Evolutionary conservation across 1,139 yeast genomes (phyloP), one percentile per base, ranked within the genome.

Genomic region (Candida sp.): DNA sequence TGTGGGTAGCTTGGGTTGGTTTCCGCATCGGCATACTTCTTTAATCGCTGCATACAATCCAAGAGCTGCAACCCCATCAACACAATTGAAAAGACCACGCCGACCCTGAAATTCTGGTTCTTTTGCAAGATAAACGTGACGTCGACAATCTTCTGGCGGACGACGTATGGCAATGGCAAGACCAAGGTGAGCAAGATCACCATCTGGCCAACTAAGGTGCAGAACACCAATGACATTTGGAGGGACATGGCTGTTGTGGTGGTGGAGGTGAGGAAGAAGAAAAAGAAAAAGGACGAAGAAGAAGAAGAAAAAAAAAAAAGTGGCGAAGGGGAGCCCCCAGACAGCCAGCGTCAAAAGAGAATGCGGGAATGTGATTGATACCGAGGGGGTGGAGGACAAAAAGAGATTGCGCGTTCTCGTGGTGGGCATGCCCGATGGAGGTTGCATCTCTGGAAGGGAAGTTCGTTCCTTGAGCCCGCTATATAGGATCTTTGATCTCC

Each of bases 91-190:
- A 86, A 85, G 1, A 68, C 66, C 4, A 77, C 58, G 0, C 85
- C 81, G 1, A 86, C 81, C 53, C 72, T 76, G 56, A 77, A 72
- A 63, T 85, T 81, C 40, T 71, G 71, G 47, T 73, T 75, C 44
- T 68, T 69, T 62, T 70, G 62, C 30, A 77, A 56, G 26, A 58
- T 57, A 48, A 72, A 69, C 49, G 77, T 75, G 1, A 71, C 38
- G n/a, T 67, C 63, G 44, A 81, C 78, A 22, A 83, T 65, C 25
- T 69, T 69, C 49, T 72, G 70, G 54, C 90, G 78, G 3, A 87
- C 54, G n/a, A 67, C 65, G 50, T 75, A 77, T 7, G 92, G 92
- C 55, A 87, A 69, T 34, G 93, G 93, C 57, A 85, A 66, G 17
- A 86, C 84, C 48, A 86, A 65, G 2, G 83, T 50, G 33, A 84